Conservation (phyloP, 2,329 filamentous ascomycete species). For the Pyricularia pennisetigena region DNA sequence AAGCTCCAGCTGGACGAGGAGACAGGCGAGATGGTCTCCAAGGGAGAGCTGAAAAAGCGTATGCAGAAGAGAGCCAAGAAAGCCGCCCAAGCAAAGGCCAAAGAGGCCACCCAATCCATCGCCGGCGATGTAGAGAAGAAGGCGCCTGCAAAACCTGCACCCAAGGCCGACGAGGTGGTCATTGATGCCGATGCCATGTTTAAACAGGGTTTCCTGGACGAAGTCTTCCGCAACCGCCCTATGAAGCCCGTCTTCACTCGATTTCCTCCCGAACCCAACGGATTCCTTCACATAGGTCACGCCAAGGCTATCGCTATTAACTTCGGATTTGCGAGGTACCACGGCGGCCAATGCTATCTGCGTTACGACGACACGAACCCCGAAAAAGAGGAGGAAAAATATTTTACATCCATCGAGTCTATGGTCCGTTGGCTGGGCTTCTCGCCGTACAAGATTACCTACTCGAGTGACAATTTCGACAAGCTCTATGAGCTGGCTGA, state of each 20-base stretch:
- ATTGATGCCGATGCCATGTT: constrained; percentile 61
- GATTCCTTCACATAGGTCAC: constrained; percentile 87
- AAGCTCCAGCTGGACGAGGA: constrained; percentile 54
- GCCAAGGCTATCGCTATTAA: constrained; percentile 94
- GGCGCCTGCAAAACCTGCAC: constrained; percentile 18
- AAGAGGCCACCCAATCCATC: constrained; percentile 22
- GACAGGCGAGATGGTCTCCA: constrained; percentile 57
- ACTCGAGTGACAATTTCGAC: constrained; percentile 87
- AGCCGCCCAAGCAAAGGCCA: constrained; percentile 40
- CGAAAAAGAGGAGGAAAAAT: constrained; percentile 82
- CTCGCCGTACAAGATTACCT: constrained; percentile 66
- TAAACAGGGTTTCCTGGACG: constrained; percentile 65
- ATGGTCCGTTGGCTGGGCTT: constrained; percentile 80
- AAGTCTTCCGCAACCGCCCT: constrained; percentile 61
- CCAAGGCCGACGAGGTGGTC: constrained; percentile 33
- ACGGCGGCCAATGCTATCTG: constrained; percentile 51
- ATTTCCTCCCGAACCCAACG: constrained; percentile 84
- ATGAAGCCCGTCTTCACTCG: constrained; percentile 55
- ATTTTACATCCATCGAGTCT: constrained; percentile 81
- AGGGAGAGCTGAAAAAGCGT: constrained; percentile 53
- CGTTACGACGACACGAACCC: constrained; percentile 80
- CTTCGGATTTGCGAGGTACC: constrained; percentile 83
- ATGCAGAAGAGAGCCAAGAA: constrained; percentile 49
- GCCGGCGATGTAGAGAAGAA: constrained; percentile 16
- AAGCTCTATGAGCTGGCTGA: constrained; percentile 82